A percentile compares a stretch with the other conserved stretches of the same genome.
phyloP scores from a whole-genome alignment of 768 basidiomycete species.

The Mycena capillaripes region DNA sequence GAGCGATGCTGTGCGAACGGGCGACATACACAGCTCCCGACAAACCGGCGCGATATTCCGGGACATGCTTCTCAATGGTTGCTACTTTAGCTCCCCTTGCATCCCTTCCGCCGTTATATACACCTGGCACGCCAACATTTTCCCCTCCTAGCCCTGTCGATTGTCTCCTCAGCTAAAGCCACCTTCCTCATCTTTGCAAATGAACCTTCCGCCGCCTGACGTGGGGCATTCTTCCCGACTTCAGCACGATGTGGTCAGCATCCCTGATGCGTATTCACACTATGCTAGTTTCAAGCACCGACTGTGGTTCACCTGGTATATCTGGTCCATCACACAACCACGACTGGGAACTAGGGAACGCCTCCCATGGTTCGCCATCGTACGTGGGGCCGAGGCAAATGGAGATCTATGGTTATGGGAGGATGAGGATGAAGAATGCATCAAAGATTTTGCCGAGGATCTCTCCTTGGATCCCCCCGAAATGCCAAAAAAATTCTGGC shows the following conservation, averaged over 20 bases:
- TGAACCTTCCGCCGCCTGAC: not conserved
- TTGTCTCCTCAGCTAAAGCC: no score
- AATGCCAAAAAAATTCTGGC: not conserved
- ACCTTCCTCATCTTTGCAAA: not conserved
- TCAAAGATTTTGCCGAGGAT: not conserved
- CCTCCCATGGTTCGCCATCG: not conserved
- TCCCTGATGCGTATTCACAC: not conserved
- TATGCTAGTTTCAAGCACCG: constrained; percentile 11
- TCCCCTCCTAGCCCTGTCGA: no score
- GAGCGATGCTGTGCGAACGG: no score
- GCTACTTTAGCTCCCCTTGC: not conserved
- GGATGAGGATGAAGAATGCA: constrained; percentile 16
- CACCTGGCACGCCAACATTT: no score
- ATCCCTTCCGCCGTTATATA: not conserved
- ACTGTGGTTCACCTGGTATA: constrained; percentile 13
- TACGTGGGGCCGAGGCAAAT: not conserved
- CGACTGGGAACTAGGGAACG: not conserved
- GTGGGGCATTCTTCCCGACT: not conserved
- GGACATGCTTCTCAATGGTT: not conserved
- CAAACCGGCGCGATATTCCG: no score
- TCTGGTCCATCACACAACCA: not conserved
- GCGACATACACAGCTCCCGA: no score
- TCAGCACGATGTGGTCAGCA: not conserved
- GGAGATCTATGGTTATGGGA: constrained; percentile 24
- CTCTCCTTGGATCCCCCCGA: not conserved